Evolutionary conservation across 495 filamentous ascomycete genomes (phyloP), one percentile per base, ranked within the genome.

Genomic region (Lepraria neglecta): DNA sequence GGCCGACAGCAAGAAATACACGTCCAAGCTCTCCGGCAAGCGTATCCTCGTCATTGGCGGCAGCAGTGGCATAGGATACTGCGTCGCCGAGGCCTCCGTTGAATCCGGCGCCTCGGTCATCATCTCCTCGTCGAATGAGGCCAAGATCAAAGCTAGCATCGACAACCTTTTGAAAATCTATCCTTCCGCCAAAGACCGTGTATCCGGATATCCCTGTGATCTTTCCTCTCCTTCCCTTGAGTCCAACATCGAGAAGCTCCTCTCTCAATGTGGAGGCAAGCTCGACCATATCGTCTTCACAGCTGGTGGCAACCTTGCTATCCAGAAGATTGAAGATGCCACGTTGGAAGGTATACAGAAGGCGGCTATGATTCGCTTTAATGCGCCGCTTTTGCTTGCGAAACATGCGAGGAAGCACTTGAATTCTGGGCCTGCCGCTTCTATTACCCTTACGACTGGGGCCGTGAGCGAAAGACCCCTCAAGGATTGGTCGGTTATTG

Each of bases 221-320:
- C 77, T 89, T 0, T 72, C 72, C 6, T 68, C 71, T 28, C 62
- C 69, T 27, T 67, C 66, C 31, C 65, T 82, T 4, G 77, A 85
- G 55, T 63, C 72, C 2, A 72, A 75, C 40, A 68, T 87, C 14
- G 72, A 74, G 19, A 47, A 58, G 0, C 73, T 86, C 9, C 78
- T 87, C 59, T 46, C 73, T 1, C 69, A 73, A 7, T 66, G 63
- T 21, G 56, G 65, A 51, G 60, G 72, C 27, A 70, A 70, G 38
- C 63, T 88, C 58, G 75, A 88, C 70, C 86, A 88, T 64, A 74
- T 88, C 31, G 78, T 84, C 59, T 81, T 74, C 73, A 87, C 84
- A 0, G 85, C 86, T 0, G 84, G 76, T 11, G 72, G 85, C 57
- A 59, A 68, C 4, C 74, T 80, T 1, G 21, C 68, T 10, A 56